Base-by-base conservation (phyloP, 2,329 filamentous ascomycete species). In the Fusarium foetens region DNA sequence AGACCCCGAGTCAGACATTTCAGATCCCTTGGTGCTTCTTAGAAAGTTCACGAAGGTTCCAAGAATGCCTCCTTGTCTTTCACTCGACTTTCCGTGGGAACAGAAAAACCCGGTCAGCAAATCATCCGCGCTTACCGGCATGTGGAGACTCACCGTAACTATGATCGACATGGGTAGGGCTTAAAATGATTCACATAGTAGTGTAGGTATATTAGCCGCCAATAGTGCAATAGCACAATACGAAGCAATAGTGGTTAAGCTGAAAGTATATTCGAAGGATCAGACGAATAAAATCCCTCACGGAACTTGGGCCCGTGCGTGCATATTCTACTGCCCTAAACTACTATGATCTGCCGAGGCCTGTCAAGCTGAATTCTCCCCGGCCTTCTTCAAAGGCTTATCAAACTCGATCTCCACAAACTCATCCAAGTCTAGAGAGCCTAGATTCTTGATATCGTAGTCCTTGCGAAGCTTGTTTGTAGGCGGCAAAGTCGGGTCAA, bases 361-460 rank as follows among this genome's bases (percentile, higher is more conserved):
- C 12, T 51, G 23, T 5, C 0, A 14, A 25, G n/a, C 31, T 25
- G n/a, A 23, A 41, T 5, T 4, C 1, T 11, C 23, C 19, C n/a
- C 31, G 8, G 27, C 31, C 49, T 55, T 55, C 46, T 58, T 48
- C 14, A 54, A 6, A 6, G 36, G 14, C 25, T 27, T 43, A 21
- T 39, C 49, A 35, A 63, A 57, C 11, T 45, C 35, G 16, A 63
- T 57, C 11, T 43, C 38, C 5, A 45, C 43, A 49, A 63, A 43
- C 4, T 39, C 58, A 16, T 63, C 42, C 36, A 63, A 16, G 14
- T 66, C 25, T 13, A 66, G 8, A 3, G 27, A 45, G 11, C 10
- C 49, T 2, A 63, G 25, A 9, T 65, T 49, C 31, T 65, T 42
- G 1, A 38, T 33, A 17, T 49, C 42, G 7, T 63, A 66, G 5